Evolutionary conservation across 257 asterid genomes (phyloP).

Genomic region (Nyctanthes arbortristis): DNA sequence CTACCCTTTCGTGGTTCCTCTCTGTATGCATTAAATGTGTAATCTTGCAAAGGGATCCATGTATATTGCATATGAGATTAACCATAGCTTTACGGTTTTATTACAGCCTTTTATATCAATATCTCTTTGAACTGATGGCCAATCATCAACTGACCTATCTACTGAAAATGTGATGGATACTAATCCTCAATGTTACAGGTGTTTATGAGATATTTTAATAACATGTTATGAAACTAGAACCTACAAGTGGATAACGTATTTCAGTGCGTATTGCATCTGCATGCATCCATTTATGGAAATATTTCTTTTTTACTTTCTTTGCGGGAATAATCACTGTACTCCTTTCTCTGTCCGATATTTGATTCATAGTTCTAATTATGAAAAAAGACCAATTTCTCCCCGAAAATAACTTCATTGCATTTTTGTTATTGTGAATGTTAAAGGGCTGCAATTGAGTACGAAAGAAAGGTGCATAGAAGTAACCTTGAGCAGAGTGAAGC

Average conservation of each 20-base stretch:
- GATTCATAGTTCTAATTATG: not conserved
- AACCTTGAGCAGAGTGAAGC: constrained; percentile 55
- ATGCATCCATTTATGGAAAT: too few relatives aligned
- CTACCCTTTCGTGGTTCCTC: constrained; percentile 5
- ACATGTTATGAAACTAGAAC: not conserved
- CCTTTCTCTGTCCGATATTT: not conserved
- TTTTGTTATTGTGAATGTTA: constrained; percentile 26
- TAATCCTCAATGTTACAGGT: not conserved
- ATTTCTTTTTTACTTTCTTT: not conserved
- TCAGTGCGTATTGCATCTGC: not conserved
- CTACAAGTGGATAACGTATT: not conserved
- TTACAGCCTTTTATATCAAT: not conserved
- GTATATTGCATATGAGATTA: constrained; percentile 7
- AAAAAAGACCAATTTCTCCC: constrained; percentile 5
- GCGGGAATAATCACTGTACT: not conserved
- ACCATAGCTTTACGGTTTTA: not conserved
- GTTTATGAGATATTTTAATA: constrained; percentile 2
- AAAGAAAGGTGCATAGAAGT: constrained; percentile 54
- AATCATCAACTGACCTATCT: not conserved
- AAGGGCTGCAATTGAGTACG: constrained; percentile 81
- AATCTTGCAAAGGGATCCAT: not conserved
- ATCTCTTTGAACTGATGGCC: not conserved
- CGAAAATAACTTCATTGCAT: constrained; percentile 2
- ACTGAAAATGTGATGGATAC: not conserved
- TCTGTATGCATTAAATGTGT: constrained; percentile 7